A percentile compares a stretch with the other conserved stretches of the same genome.
These are phyloP conservation scores for Pseudogymnoascus sp. DNA, from an alignment of 2,329 filamentous ascomycete species.

Conservation along the genomic window DNA sequence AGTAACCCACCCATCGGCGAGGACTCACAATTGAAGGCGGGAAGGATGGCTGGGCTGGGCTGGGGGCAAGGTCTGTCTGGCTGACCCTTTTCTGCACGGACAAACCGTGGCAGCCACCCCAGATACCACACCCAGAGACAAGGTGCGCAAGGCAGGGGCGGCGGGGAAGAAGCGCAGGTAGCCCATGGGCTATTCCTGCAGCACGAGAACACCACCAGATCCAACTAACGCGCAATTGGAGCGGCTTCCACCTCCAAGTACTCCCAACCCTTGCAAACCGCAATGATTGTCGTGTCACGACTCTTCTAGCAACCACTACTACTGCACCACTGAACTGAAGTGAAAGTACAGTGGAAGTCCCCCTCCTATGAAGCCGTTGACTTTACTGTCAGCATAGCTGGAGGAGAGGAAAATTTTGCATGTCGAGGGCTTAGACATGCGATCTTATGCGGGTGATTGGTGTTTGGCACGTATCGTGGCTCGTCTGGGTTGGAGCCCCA, in stretches of 20 bases:
- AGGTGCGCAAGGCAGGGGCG: not conserved
- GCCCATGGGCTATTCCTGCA: not conserved
- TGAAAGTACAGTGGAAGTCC: not conserved
- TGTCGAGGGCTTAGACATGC: not conserved
- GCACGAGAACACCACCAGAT: conserved; percentile 7
- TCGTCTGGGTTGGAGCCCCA: not conserved
- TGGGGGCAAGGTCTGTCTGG: not conserved
- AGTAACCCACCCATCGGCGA: not conserved
- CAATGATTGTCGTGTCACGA: not conserved
- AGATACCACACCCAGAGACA: not conserved
- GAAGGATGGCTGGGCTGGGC: not conserved
- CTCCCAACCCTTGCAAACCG: not conserved
- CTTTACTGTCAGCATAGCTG: not conserved
- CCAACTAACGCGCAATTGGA: conserved; percentile 2
- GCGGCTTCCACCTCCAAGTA: not conserved
- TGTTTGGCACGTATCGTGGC: not conserved
- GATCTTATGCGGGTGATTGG: not conserved
- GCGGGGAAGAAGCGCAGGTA: not conserved
- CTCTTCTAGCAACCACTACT: not conserved
- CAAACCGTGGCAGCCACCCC: conserved; percentile 5
- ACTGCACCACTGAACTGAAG: not conserved
- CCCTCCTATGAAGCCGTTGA: not conserved
- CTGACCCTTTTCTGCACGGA: not conserved
- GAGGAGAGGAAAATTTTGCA: not conserved
- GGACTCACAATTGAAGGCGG: not conserved